These are phyloP conservation scores for Mycocentrospora acerina DNA, from an alignment of 2,329 filamentous ascomycete genomes.

Conservation along the genomic window DNA sequence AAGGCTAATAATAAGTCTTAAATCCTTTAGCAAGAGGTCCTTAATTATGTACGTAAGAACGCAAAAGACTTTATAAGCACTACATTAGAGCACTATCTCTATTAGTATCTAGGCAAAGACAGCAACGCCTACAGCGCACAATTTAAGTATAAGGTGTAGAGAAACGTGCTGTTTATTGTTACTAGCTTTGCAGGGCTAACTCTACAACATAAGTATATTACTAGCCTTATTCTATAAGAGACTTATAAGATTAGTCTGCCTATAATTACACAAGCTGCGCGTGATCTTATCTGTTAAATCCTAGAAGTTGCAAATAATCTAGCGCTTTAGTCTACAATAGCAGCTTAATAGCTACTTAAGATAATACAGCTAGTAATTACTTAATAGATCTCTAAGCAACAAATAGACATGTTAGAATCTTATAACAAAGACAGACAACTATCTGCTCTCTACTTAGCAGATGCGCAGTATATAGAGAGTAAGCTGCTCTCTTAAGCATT, in stretches of 20 bases:
- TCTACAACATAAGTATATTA: constrained; percentile 6
- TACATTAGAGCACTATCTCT: constrained; percentile 3
- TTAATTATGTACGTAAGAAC: background rate
- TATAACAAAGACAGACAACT: too few relatives aligned
- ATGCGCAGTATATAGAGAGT: too few relatives aligned
- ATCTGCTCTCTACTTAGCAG: too few relatives aligned
- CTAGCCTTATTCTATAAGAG: constrained; percentile 1
- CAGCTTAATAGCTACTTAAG: too few relatives aligned
- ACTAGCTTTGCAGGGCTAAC: too few relatives aligned
- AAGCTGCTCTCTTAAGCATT: background rate
- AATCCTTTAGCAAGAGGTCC: too few relatives aligned
- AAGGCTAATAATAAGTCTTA: too few relatives aligned
- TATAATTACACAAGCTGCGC: background rate
- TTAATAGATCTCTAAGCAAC: too few relatives aligned
- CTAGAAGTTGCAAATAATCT: too few relatives aligned
- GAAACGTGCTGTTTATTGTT: constrained; percentile 2
- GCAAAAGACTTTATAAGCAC: background rate
- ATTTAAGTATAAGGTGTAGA: constrained; percentile 6
- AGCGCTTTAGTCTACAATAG: too few relatives aligned
- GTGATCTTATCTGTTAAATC: background rate
- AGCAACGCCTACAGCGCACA: constrained; percentile 1
- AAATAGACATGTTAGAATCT: too few relatives aligned
- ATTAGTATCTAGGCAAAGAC: constrained; percentile 5
- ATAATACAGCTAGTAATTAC: too few relatives aligned
- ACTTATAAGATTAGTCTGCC: constrained; percentile 1